These are phyloP conservation scores for Trichoderma sp. DNA, from an alignment of 2,329 filamentous ascomycete genomes.

Conservation along the genomic window DNA sequence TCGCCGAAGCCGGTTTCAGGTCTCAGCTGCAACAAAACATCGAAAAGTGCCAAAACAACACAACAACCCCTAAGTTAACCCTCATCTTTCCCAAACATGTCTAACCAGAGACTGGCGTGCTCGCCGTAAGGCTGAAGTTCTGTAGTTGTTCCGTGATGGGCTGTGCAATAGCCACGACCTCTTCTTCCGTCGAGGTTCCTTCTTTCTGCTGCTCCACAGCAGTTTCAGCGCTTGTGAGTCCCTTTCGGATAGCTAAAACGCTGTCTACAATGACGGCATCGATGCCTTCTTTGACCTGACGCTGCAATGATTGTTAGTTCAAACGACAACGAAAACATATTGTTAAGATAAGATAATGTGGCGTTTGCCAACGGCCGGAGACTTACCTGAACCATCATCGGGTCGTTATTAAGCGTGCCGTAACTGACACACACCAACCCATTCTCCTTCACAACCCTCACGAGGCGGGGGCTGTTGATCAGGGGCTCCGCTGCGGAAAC, in stretches of 20 bases:
- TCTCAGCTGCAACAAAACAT: neutral
- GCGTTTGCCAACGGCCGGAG: neutral
- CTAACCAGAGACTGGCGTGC: neutral
- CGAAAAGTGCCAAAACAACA: neutral
- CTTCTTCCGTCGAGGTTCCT: neutral
- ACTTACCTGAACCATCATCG: constrained; percentile 77
- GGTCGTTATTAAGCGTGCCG: constrained; percentile 85
- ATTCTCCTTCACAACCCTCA: constrained; percentile 90
- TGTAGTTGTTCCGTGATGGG: constrained; percentile 7
- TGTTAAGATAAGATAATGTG: neutral
- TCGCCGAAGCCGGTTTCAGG: neutral
- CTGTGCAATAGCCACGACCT: neutral
- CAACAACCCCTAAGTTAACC: neutral
- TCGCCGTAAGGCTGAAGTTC: constrained; percentile 14
- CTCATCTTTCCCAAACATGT: neutral
- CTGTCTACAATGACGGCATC: constrained; percentile 97
- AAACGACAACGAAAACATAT: neutral
- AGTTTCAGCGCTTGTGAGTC: constrained; percentile 57
- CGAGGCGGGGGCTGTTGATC: constrained; percentile 82
- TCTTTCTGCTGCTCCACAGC: constrained; percentile 22
- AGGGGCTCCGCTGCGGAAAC: constrained; percentile 87
- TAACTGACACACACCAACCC: constrained; percentile 95
- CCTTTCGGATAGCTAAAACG: constrained; percentile 88
- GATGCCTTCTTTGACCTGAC: constrained; percentile 92
- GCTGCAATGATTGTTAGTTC: constrained; percentile 44